Base-by-base conservation (phyloP, 2,329 filamentous ascomycete species). In the Chaetomiaceae sp. region DNA sequence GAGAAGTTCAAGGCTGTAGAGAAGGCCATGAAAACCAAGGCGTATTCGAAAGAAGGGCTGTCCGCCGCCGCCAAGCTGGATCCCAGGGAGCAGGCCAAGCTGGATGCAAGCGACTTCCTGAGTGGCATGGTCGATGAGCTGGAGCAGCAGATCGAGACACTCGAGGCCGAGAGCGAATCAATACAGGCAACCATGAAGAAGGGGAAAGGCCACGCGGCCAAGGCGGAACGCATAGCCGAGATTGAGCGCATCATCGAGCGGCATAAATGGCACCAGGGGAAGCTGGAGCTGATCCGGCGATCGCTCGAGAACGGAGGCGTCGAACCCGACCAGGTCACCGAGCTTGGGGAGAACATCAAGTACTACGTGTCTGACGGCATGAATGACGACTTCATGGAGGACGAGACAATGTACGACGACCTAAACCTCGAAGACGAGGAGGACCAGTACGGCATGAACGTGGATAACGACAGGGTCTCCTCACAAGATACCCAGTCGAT, bases 11-110 rank as follows among this genome's bases (percentile, higher is more conserved):
- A 99, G 75, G 92, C 91, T n/a, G 93, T 99, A 47, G 93, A 99
- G 72, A 99, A 99, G 77, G 93, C 96, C 65, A 97, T 99, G 93
- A 99, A 99, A 78, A 99, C 93, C 51, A 99, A 99, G 71, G 93
- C 93, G 55, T 99, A 96, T 73, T 97, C 93, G 56, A 97, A 99
- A 76, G 93, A 97, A 72, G 93, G 93, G 39, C 74, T 99, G 58
- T 93, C 89, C 57, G 88, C 92, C 46, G 89, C 90, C 21, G 85
- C 89, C 44, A 95, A 95, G 70, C 79, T 97, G 58, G 93, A 99
- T 72, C 93, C 93, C n/a, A 95, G 91, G 68, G 93, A 97, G 69
- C 89, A 95, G 69, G 92, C 95, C 67, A 95, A 96, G 72, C 77
- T 87, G 55, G 92, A 97, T 63, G 79, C 87, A 25, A 82, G 85